Percentiles rank a stretch among this genome's conserved stretches.
Conservation (phyloP, 176 grass and related monocot species). For the Ensete ventricosum region DNA sequence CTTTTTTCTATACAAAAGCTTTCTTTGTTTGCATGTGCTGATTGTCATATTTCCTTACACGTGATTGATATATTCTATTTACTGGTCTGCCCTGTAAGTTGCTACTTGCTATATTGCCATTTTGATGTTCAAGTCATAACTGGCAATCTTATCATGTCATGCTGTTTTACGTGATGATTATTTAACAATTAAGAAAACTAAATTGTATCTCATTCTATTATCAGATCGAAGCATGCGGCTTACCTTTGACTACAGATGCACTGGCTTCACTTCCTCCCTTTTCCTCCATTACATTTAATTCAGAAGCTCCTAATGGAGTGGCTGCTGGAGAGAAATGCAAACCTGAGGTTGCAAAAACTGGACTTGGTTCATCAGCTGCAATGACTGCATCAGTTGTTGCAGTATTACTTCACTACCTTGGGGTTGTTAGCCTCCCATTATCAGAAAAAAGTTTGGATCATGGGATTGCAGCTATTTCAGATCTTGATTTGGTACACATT, state of each 20-base stretch:
- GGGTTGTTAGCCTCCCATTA: conserved; percentile 54
- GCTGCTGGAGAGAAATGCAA: conserved; percentile 53
- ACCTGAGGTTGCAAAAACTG: conserved; percentile 98
- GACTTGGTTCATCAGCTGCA: conserved; percentile 93
- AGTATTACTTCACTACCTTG: conserved; percentile 80
- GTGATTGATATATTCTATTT: too few relatives aligned
- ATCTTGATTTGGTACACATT: conserved; percentile 73
- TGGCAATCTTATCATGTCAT: too few relatives aligned
- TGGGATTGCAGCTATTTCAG: conserved; percentile 18
- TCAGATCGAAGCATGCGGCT: conserved; percentile 68
- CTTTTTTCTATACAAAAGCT: conserved; percentile 5
- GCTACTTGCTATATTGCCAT: too few relatives aligned
- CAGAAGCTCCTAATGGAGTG: conserved; percentile 47
- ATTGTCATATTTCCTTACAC: background rate
- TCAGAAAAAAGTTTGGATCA: conserved; percentile 24
- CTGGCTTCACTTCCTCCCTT: conserved; percentile 76
- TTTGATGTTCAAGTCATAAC: too few relatives aligned
- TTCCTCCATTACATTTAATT: conserved; percentile 80
- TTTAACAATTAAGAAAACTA: conserved; percentile 9
- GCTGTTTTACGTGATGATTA: too few relatives aligned
- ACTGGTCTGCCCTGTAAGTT: too few relatives aligned
- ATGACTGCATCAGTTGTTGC: conserved; percentile 92
- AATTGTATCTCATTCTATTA: conserved; percentile 20
- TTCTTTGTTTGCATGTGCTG: background rate
- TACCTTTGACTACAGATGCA: conserved; percentile 63